A percentile compares a stretch with the other conserved stretches of the same genome.
Evolutionary conservation across 208 protist species (phyloP).

Genomic region (Acanthamoeba sp.): DNA sequence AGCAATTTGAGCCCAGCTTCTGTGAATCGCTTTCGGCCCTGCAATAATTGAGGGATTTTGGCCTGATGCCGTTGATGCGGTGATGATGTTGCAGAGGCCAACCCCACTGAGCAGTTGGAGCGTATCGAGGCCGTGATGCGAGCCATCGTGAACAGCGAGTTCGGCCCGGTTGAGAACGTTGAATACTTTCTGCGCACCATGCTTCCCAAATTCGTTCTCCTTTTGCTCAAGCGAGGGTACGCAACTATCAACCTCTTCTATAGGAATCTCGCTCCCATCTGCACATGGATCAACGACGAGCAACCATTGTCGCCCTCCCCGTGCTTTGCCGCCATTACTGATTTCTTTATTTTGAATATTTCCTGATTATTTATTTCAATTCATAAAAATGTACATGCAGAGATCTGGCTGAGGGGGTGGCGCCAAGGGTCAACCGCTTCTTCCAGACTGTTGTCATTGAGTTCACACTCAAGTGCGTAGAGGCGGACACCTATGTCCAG

Average conservation of each 20-base stretch:
- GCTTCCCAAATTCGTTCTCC: constrained; percentile 29
- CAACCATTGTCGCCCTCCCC: neutral
- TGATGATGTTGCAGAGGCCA: neutral
- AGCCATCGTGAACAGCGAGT: constrained; percentile 12
- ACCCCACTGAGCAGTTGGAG: constrained; percentile 4
- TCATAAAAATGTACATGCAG: neutral
- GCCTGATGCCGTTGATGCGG: neutral
- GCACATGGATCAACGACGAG: too few relatives aligned
- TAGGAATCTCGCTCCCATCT: too few relatives aligned
- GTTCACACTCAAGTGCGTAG: constrained; percentile 8
- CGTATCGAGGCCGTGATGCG: neutral
- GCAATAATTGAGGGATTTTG: neutral
- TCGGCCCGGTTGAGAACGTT: constrained; percentile 16
- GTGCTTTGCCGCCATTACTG: neutral
- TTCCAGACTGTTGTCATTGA: constrained; percentile 2
- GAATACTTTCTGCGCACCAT: constrained; percentile 30
- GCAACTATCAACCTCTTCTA: too few relatives aligned
- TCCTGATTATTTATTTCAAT: neutral
- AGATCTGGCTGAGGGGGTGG: constrained; percentile 31
- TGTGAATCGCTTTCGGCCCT: neutral
- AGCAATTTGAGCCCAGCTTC: neutral
- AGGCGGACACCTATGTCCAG: constrained; percentile 14
- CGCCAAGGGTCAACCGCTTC: constrained; percentile 14
- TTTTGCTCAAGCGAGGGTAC: constrained; percentile 49
- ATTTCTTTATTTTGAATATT: neutral